phyloP scores from a whole-genome alignment of 2,329 filamentous ascomycete genomes.

The Eutypella sp. region DNA sequence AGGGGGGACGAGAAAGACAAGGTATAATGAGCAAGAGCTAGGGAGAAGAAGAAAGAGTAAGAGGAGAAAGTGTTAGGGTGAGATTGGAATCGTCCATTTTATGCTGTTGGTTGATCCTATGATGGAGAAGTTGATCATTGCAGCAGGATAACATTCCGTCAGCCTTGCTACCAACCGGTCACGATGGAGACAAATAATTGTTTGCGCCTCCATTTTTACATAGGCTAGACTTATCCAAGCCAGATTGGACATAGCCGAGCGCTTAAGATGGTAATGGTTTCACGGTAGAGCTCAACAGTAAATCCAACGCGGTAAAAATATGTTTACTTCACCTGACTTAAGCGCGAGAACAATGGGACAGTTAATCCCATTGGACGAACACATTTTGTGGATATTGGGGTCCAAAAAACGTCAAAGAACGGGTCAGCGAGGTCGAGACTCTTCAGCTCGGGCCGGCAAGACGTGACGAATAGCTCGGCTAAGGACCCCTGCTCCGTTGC shows the following conservation, averaged over 20 bases:
- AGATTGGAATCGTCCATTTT: conserved; percentile 10
- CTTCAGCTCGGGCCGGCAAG: conserved; percentile 14
- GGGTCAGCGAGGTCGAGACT: conserved; percentile 11
- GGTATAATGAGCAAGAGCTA: conserved; percentile 18
- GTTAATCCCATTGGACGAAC: conserved; percentile 12
- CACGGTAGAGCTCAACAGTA: neutral
- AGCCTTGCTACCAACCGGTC: conserved; percentile 10
- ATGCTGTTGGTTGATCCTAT: conserved; percentile 9
- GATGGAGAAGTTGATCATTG: conserved; percentile 1
- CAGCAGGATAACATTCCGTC: conserved; percentile 3
- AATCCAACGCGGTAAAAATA: conserved; percentile 5
- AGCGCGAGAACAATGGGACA: conserved; percentile 11
- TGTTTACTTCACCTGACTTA: conserved; percentile 2
- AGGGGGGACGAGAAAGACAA: conserved; percentile 20
- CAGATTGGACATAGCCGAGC: conserved; percentile 7
- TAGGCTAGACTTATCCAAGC: conserved; percentile 10
- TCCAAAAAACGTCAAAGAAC: conserved; percentile 6
- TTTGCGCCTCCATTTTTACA: conserved; percentile 4
- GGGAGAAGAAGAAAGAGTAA: conserved; percentile 10
- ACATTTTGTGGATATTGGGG: conserved; percentile 10
- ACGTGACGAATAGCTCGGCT: conserved; percentile 11
- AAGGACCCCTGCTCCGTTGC: conserved; percentile 1
- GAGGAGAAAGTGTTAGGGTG: conserved; percentile 2
- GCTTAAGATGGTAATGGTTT: conserved; percentile 8
- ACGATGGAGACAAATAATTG: conserved; percentile 4